Conservation (phyloP, 2,329 filamentous ascomycete species). For the Lasiodiplodia citricola region DNA sequence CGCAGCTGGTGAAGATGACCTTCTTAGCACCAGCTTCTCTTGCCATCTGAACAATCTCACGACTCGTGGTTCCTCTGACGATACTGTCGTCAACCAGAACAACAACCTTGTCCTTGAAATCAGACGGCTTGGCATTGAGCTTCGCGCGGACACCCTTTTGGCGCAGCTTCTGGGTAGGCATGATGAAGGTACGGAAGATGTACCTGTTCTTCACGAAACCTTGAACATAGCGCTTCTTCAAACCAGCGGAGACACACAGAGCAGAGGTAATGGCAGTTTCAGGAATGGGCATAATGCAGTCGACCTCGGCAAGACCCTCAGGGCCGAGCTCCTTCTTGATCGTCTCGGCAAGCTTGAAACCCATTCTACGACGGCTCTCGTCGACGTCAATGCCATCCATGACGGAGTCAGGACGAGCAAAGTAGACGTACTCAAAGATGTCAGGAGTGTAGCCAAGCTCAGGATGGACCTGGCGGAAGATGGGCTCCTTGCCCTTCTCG, state of each 20-base stretch:
- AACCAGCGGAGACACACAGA: constrained; percentile 72
- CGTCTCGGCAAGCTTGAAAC: constrained; percentile 75
- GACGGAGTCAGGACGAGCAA: constrained; percentile 78
- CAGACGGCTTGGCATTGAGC: constrained; percentile 81
- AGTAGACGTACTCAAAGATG: constrained; percentile 88
- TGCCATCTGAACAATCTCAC: constrained; percentile 83
- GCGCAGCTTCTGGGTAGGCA: constrained; percentile 79
- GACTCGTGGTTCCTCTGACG: constrained; percentile 81
- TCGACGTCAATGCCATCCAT: constrained; percentile 91
- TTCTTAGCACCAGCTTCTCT: constrained; percentile 81
- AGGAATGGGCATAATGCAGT: constrained; percentile 82
- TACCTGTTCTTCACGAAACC: constrained; percentile 91
- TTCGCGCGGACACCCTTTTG: constrained; percentile 90
- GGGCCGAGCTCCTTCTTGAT: constrained; percentile 71
- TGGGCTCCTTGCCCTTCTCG: constrained; percentile 74
- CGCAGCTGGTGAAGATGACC: constrained; percentile 82
- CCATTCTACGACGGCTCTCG: constrained; percentile 85
- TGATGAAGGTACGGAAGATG: constrained; percentile 86
- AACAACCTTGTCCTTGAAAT: constrained; percentile 82
- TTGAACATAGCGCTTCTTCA: constrained; percentile 78
- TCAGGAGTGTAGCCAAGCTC: constrained; percentile 78
- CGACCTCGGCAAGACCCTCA: constrained; percentile 75
- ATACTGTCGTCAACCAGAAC: constrained; percentile 89
- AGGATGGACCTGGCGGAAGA: constrained; percentile 75
- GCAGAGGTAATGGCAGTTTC: constrained; percentile 85